Percentiles rank a stretch among this genome's conserved stretches.
Evolutionary conservation across 2,329 filamentous ascomycete species (phyloP).

Genomic region (Epichloe scottii): DNA sequence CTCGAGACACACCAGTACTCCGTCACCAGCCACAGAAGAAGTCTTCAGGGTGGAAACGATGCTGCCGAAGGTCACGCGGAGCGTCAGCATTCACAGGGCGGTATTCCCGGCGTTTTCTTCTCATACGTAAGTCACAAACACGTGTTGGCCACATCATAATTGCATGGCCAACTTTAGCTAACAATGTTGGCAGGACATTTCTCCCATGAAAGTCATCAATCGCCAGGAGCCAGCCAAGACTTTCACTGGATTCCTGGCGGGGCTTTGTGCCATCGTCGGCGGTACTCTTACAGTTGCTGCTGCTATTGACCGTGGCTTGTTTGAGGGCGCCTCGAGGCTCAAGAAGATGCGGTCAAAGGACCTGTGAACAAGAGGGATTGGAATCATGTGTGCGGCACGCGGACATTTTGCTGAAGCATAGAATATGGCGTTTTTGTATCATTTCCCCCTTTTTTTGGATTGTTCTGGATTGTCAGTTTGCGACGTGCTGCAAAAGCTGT

Average conservation of each 20-base stretch:
- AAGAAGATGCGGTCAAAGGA: slow-evolving; percentile 72
- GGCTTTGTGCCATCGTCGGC: slow-evolving; percentile 86
- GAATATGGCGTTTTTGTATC: slow-evolving; percentile 1
- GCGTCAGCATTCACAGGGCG: slow-evolving; percentile 75
- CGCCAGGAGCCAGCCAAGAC: slow-evolving; percentile 81
- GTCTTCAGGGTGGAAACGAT: slow-evolving; percentile 71
- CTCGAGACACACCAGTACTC: slow-evolving; percentile 98
- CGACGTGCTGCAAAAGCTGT: not conserved
- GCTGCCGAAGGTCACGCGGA: slow-evolving; percentile 82
- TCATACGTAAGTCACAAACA: slow-evolving; percentile 61
- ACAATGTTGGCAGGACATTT: slow-evolving; percentile 60
- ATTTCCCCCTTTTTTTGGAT: not conserved
- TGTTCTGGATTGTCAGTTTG: not conserved
- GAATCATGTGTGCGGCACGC: not conserved
- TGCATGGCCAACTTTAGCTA: not conserved
- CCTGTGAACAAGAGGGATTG: slow-evolving; percentile 23
- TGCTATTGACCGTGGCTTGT: slow-evolving; percentile 79
- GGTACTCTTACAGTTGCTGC: slow-evolving; percentile 93
- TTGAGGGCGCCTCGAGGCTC: slow-evolving; percentile 72
- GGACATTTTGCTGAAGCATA: not conserved
- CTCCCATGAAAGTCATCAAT: slow-evolving; percentile 99
- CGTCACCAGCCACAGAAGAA: slow-evolving; percentile 91
- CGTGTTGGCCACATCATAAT: not conserved
- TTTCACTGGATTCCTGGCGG: slow-evolving; percentile 84
- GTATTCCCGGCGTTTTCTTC: slow-evolving; percentile 97